Evolutionary conservation across 345 rosid genomes (phyloP), one percentile per base, ranked within the genome.

Genomic region (Boechera divaricarpa): DNA sequence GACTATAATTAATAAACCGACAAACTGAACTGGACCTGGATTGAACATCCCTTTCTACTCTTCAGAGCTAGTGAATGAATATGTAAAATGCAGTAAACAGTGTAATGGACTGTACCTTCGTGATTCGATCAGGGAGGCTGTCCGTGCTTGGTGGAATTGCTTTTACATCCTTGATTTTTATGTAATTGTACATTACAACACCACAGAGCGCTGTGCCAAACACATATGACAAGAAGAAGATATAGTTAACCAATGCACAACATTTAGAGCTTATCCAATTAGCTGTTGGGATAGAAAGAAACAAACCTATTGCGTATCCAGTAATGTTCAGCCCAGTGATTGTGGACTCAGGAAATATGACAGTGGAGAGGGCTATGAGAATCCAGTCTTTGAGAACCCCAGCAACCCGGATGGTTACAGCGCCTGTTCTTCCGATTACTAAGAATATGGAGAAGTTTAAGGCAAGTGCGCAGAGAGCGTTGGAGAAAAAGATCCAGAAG

Each of bases 301-400:
- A 79, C 75, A 73, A 86, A 94, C 98, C 98, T 39, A 90, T 92
- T 41, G 94, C 98, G 83, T 94, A 94, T 82, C 98, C 98, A 33
- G 81, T 90, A 72, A 92, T 90, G 73, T 94, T 94, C 60, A 94
- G 84, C 79, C 97, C 93, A 4, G 98, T 94, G 76, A 94, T 94
- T 56, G 92, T 83, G 24, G 98, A 92, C 83, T 94, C 98, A 0
- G 97, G 97, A 70, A 92, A 92, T 79, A 94, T 81, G 74, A 94
- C 88, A 21, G 96, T 91, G 62, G 97, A 94, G 74, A 94, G 98
- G 61, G 97, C 98, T 70, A 92, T 92, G 68, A 95, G 82, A 81
- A 92, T 95, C 98, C 99, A 95, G 77, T 92, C 99, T 77, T 92
- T 95, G 36, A 95, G 83, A 75, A 92, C 98, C 15, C 99, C 98